phyloP scores from a whole-genome alignment of 2,329 filamentous ascomycete genomes.

The Trichocomaceae sp. region DNA sequence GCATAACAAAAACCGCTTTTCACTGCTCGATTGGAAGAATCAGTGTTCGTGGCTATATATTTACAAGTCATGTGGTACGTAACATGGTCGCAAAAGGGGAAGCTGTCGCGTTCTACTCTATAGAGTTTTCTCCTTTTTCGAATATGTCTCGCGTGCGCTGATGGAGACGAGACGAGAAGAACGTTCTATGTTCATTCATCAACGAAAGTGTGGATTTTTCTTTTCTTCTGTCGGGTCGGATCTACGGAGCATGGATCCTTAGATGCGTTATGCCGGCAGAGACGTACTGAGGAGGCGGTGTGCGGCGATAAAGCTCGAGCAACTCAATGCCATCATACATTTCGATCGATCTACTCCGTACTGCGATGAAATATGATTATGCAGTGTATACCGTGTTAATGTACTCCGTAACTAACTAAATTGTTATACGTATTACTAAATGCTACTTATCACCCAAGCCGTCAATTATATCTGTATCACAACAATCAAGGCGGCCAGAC shows the following conservation, averaged over 20 bases:
- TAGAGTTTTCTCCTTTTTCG: background rate
- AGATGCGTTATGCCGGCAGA: no score
- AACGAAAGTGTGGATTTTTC: background rate
- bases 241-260: no score
- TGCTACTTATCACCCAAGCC: no score
- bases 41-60: no score
- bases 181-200: background rate
- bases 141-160: slow-evolving; percentile 9
- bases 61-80: background rate
- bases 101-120: background rate
- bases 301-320: no score
- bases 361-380: no score
- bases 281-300: no score
- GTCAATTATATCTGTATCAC: no score
- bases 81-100: background rate
- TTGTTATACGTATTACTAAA: no score
- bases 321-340: no score
- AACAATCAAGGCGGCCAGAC: background rate
- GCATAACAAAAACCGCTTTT: background rate
- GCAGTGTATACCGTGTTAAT: background rate
- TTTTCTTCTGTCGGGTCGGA: no score
- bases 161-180: background rate
- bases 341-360: no score
- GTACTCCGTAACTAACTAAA: background rate
- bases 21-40: background rate